These are phyloP conservation scores for Saccharomyces kudriavzevii DNA, from an alignment of 805 yeast genomes.

Conservation along the genomic window DNA sequence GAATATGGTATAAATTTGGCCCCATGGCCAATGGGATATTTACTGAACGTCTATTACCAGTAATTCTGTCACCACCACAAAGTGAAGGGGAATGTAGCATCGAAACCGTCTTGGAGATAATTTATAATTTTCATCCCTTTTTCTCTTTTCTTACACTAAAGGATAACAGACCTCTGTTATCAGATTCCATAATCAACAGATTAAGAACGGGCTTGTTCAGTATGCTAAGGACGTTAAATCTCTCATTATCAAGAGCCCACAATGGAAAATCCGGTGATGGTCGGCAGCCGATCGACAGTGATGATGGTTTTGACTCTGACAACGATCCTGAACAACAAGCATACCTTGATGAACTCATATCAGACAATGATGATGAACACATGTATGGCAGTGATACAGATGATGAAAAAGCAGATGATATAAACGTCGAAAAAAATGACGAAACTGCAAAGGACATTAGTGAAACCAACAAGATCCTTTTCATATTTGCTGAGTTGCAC, in stretches of 20 bases:
- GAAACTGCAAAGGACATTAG: neutral
- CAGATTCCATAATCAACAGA: neutral
- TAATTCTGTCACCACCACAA: neutral
- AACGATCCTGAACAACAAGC: neutral
- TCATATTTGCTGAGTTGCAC: neutral
- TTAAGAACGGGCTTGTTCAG: neutral
- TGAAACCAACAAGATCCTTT: neutral
- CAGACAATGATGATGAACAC: neutral
- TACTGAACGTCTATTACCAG: neutral
- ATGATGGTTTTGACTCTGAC: neutral
- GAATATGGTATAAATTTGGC: constrained; percentile 14
- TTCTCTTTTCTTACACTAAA: neutral
- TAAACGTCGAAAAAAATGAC: neutral
- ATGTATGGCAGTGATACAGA: constrained; percentile 1
- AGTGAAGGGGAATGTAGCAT: neutral
- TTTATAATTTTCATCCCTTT: neutral
- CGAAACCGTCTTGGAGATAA: neutral
- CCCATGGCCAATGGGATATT: neutral
- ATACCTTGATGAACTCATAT: neutral
- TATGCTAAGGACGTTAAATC: neutral
- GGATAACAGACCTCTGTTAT: neutral
- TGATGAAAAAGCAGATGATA: neutral
- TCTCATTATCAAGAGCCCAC: neutral
- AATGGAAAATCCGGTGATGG: neutral
- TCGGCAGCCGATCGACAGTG: neutral